These are phyloP conservation scores for Suillus paluster DNA, from an alignment of 768 basidiomycete genomes.

Conservation along the genomic window DNA sequence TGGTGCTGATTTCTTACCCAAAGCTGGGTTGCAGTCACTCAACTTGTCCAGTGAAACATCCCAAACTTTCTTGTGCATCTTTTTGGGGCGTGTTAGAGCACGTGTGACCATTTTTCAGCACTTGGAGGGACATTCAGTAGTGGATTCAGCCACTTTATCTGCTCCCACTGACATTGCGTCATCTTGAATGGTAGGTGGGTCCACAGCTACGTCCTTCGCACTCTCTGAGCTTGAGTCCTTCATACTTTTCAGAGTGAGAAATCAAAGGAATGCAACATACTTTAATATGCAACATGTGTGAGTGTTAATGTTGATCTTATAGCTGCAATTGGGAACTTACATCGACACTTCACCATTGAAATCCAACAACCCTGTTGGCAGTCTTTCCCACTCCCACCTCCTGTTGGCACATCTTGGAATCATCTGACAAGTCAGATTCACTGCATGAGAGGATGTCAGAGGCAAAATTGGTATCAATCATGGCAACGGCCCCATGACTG, in stretches of 20 bases:
- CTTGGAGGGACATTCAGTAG: neutral
- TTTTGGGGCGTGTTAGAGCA: too few species aligned
- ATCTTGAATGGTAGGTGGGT: too few species aligned
- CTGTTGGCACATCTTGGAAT: neutral
- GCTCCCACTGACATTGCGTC: too few species aligned
- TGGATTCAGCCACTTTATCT: neutral
- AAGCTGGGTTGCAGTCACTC: neutral
- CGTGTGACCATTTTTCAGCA: neutral
- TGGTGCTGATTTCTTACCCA: neutral
- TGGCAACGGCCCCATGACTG: neutral
- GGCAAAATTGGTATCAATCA: neutral
- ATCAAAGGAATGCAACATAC: neutral
- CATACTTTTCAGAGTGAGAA: neutral
- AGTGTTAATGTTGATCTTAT: neutral
- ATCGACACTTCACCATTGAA: neutral
- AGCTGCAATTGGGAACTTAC: neutral
- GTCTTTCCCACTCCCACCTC: neutral
- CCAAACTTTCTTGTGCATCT: too few species aligned
- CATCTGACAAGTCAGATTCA: neutral
- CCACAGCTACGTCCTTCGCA: too few species aligned
- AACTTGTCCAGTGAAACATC: too few species aligned
- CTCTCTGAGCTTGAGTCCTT: too few species aligned
- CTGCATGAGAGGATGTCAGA: neutral
- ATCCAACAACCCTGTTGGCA: neutral
- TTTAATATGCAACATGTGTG: neutral